phyloP scores from a whole-genome alignment of 1,284 basidiomycete species.

The Fomitopsis palustris region DNA sequence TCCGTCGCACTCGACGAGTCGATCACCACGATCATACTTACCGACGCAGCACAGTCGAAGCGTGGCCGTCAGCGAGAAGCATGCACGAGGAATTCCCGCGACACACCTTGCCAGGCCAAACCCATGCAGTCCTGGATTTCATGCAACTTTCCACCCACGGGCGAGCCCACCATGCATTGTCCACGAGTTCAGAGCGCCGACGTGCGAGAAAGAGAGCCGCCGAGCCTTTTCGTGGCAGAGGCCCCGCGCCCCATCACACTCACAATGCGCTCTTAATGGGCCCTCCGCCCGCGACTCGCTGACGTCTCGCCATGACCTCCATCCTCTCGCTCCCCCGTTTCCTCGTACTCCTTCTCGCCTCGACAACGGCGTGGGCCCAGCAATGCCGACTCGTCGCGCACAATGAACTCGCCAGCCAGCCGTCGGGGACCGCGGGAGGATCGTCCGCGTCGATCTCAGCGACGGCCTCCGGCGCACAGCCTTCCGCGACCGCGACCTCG shows the following conservation, averaged over 20 bases:
- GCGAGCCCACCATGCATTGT: neutral
- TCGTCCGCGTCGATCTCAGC: constrained; percentile 5
- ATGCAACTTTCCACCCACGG: neutral
- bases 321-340: neutral
- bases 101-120: neutral
- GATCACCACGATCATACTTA: too few species aligned
- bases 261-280: neutral
- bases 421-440: neutral
- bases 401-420: constrained; percentile 8
- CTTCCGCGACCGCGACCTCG: constrained; percentile 6
- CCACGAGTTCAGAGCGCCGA: neutral
- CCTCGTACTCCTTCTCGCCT: neutral
- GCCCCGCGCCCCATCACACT: neutral
- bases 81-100: too few species aligned
- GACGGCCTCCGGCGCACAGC: constrained; percentile 9
- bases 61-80: too few species aligned
- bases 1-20: too few species aligned
- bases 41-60: too few species aligned
- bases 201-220: neutral
- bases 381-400: constrained; percentile 23
- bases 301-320: neutral
- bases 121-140: neutral
- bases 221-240: neutral
- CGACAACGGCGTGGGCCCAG: constrained; percentile 11
- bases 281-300: neutral